These are phyloP conservation scores for Blastocystis sp. DNA, from an alignment of 352 stramenopile species.

Conservation along the genomic window DNA sequence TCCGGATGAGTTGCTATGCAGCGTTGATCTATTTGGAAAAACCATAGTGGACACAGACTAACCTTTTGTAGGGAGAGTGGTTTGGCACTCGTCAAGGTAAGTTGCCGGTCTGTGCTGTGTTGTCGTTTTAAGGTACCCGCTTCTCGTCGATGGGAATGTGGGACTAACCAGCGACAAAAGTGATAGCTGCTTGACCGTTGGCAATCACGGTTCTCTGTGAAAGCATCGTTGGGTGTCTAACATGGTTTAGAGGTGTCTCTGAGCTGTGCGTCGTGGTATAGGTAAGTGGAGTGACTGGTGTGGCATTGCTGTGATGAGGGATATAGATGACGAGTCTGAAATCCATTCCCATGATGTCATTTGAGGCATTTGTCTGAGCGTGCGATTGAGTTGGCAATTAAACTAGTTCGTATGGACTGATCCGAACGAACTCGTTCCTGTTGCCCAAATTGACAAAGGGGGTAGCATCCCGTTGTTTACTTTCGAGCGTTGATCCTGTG, in stretches of 20 bases:
- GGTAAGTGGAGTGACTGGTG: conserved; percentile 1
- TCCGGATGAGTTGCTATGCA: conserved; percentile 64
- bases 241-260: conserved; percentile 27
- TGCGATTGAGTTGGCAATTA: not conserved
- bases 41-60: conserved; percentile 58
- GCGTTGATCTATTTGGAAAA: conserved; percentile 25
- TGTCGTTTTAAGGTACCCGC: conserved; percentile 59
- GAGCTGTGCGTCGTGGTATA: not conserved
- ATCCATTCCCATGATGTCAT: conserved; percentile 55
- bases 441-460: conserved; percentile 60
- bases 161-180: conserved; percentile 63
- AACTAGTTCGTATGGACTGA: conserved; percentile 41
- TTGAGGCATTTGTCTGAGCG: conserved; percentile 54
- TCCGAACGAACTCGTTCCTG: conserved; percentile 53
- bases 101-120: not conserved
- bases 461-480: conserved; percentile 29
- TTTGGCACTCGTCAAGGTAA: not conserved
- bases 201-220: conserved; percentile 29
- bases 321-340: conserved; percentile 60
- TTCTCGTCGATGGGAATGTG: not conserved
- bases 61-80: not conserved
- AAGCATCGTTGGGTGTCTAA: conserved; percentile 18
- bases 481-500: not conserved
- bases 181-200: not conserved
- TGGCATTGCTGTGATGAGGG: conserved; percentile 3